These are phyloP conservation scores for Candida jianshihensis DNA, from an alignment of 805 yeast genomes.

Conservation along the genomic window DNA sequence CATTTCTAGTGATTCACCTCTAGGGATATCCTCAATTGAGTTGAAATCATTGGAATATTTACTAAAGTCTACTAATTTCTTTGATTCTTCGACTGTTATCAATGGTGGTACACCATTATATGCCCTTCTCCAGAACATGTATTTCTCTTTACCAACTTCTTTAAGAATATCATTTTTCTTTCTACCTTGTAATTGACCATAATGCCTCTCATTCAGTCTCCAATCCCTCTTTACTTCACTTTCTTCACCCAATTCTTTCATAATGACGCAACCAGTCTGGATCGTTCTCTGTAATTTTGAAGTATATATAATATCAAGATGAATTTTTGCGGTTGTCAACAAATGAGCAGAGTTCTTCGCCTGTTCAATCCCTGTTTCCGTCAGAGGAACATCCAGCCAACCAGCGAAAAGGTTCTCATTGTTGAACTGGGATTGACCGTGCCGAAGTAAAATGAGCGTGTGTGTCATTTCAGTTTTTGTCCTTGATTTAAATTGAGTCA, in stretches of 20 bases:
- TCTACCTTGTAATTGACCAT: conserved; percentile 76
- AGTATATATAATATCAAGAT: background rate
- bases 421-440: background rate
- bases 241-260: conserved; percentile 18
- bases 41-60: conserved; percentile 24
- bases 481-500: too few species aligned
- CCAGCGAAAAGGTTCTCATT: background rate
- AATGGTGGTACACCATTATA: conserved; percentile 65
- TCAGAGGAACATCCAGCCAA: background rate
- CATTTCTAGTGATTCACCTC: conserved; percentile 68
- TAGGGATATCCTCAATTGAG: conserved; percentile 41
- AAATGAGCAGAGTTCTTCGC: background rate
- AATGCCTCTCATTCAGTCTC: conserved; percentile 81
- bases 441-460: background rate
- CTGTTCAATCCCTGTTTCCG: background rate
- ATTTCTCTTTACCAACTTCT: conserved; percentile 64
- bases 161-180: conserved; percentile 60
- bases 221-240: conserved; percentile 57
- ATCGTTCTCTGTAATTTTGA: background rate
- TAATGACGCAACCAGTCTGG: background rate
- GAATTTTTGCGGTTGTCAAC: background rate
- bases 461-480: background rate
- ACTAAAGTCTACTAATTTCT: conserved; percentile 24
- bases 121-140: conserved; percentile 75
- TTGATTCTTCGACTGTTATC: conserved; percentile 32